These are phyloP conservation scores for Candolleomyces eurysporus DNA, from an alignment of 768 basidiomycete species.

Conservation along the genomic window DNA sequence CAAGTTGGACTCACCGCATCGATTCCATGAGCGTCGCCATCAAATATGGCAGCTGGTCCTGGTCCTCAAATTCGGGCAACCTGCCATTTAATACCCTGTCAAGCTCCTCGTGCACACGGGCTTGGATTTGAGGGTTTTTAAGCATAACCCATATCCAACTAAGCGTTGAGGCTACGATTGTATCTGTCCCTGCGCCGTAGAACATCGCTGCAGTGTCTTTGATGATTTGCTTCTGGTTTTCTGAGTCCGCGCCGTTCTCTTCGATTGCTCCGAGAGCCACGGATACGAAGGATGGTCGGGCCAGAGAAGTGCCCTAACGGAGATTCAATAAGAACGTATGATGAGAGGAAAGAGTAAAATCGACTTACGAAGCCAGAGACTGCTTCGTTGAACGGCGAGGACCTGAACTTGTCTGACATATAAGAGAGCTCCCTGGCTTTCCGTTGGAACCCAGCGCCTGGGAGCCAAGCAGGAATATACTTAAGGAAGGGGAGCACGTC, in stretches of 20 bases:
- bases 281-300: constrained; percentile 8
- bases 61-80: constrained; percentile 38
- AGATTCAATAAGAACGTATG: neutral
- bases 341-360: neutral
- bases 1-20: constrained; percentile 15
- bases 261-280: constrained; percentile 2
- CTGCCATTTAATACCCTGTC: constrained; percentile 32
- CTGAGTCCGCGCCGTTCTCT: neutral
- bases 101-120: constrained; percentile 35
- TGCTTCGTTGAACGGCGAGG: constrained; percentile 4
- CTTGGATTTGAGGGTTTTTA: constrained; percentile 35
- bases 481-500: constrained; percentile 20
- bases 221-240: constrained; percentile 20
- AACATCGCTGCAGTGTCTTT: constrained; percentile 42
- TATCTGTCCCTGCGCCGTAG: constrained; percentile 26
- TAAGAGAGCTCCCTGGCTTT: constrained; percentile 23
- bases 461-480: constrained; percentile 27
- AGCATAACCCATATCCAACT: constrained; percentile 39
- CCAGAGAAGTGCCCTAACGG: constrained; percentile 1
- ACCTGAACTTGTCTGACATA: neutral
- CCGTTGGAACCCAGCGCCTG: constrained; percentile 31
- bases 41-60: constrained; percentile 35
- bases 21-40: constrained; percentile 35
- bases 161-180: constrained; percentile 24
- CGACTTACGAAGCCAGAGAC: constrained; percentile 4